Base-by-base conservation (phyloP, 2,329 filamentous ascomycete species). In the Diaporthe velutina region DNA sequence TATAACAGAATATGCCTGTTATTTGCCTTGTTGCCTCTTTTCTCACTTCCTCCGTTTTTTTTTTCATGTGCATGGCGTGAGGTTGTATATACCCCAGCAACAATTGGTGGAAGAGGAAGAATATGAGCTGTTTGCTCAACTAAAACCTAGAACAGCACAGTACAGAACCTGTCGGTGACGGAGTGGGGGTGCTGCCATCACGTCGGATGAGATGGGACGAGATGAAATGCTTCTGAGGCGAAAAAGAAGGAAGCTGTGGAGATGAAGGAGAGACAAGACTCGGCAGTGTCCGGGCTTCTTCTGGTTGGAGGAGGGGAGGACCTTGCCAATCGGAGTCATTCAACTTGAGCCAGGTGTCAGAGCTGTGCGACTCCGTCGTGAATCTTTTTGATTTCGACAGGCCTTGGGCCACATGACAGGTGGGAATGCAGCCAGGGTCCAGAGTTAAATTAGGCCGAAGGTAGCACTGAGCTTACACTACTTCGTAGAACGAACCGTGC, bases 361-460 rank as follows among this genome's bases (percentile, higher is more conserved):
- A 48, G 40, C 40, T 12, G 60, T 66, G 40, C 28, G n/a, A 22
- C 17, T 30, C 40, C 5, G 17, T 33, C 57, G n/a, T n/a, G n/a
- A n/a, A n/a, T n/a, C n/a, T n/a, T 54, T 15, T 17, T n/a, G 13
- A 22, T 30, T 22, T 8, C 40, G 38, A 61, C 58, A 61, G 58
- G 15, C n/a, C n/a, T n/a, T n/a, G n/a, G n/a, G n/a, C n/a, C n/a
- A n/a, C n/a, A n/a, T n/a, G 50, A 52, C 10, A 52, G 50, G 25
- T 52, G 50, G n/a, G 58, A 45, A 45, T 61, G 58, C 58, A 61
- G 7, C 58, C 38, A 57, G 58, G 58, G 38, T 61, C 58, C 58
- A 30, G 38, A 61, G 42, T 45, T 30, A 61, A 61, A 61, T 61
- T 61, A 61, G 58, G 30, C 40, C 17, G 10, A 30, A 8, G 25